Evolutionary conservation across 768 basidiomycete genomes (phyloP), one percentile per base, ranked within the genome.

Genomic region (Roridomyces roridus): DNA sequence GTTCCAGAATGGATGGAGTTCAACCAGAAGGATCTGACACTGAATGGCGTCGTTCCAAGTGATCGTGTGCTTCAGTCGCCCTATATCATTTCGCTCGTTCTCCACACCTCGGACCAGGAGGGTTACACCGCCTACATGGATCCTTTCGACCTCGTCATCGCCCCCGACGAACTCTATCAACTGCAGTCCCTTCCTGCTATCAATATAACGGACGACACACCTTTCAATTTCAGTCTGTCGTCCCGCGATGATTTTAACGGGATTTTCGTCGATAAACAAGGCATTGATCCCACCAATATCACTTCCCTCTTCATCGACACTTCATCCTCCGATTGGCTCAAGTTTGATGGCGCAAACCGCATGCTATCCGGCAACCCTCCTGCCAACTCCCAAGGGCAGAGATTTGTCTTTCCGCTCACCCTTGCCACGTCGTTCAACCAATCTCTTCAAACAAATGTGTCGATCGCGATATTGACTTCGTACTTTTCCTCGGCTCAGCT

Each of bases 1-100:
- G 76, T 94, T 25, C 95, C 94, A 0, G 60, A 72, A 9, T 97
- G 93, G 90, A 77, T 96, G 69, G 57, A 51, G 11, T 98, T 93
- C 72, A 79, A 93, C 70, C 68, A 84, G 12, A 62, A 76, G 18
- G 82, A 82, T 15, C 72, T 91, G 52, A 94, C 94, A 3, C 83
- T 97, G 47, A 81, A 89, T 60, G 96, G 96, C 10, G 80, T 90
- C 20, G 82, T 88, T 4, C 96, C 95, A 2, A 43, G 69, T 48
- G 72, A 80, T 26, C 66, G 74, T 36, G 64, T 65, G 17, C 55
- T 74, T n/a, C 46, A 70, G 24, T 74, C 74, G 6, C 82, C 82
- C 2, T 68, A 71, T 25, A 67, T 73, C 7, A 69, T 88, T 54
- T 67, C 81, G 9, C 74, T 96, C 24, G 71, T 76, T 26, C 72